Evolutionary conservation across 108 stramenopile genomes (phyloP).

Genomic region (Fragilaria radians): DNA sequence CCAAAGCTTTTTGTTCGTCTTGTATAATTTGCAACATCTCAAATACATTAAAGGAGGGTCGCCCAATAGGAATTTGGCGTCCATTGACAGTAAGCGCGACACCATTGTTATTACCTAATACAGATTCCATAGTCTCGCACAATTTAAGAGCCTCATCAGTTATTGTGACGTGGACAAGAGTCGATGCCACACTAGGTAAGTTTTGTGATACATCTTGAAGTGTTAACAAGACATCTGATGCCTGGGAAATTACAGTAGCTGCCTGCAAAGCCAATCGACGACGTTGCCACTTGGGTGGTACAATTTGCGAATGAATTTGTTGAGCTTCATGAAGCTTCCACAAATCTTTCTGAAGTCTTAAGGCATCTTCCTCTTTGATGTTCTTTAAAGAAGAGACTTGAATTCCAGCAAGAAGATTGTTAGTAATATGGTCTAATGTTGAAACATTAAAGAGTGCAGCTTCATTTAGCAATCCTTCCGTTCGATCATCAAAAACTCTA

Average conservation of each 20-base stretch:
- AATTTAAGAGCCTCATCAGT: slow-evolving; percentile 27
- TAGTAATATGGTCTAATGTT: slow-evolving; percentile 1
- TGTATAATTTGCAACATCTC: slow-evolving; percentile 57
- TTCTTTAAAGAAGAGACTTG: slow-evolving; percentile 23
- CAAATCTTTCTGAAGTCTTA: slow-evolving; percentile 17
- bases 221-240: slow-evolving; percentile 28
- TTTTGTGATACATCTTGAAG: slow-evolving; percentile 77
- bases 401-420: slow-evolving; percentile 39
- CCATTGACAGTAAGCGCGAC: slow-evolving; percentile 69
- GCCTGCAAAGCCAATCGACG: slow-evolving; percentile 73
- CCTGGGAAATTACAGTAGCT: slow-evolving; percentile 43
- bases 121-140: slow-evolving; percentile 31
- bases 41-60: slow-evolving; percentile 82
- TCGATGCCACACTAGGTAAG: slow-evolving; percentile 69
- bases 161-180: slow-evolving; percentile 52
- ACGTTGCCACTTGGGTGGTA: slow-evolving; percentile 79
- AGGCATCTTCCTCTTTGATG: background rate
- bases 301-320: slow-evolving; percentile 37
- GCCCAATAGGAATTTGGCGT: slow-evolving; percentile 45
- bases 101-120: slow-evolving; percentile 27
- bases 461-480: slow-evolving; percentile 3
- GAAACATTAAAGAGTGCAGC: background rate
- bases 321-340: slow-evolving; percentile 39
- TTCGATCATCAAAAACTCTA: slow-evolving; percentile 66
- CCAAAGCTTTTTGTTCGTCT: slow-evolving; percentile 52